Base-by-base conservation (phyloP, 2,329 filamentous ascomycete species). In the Penicillium aurantiogriseum region DNA sequence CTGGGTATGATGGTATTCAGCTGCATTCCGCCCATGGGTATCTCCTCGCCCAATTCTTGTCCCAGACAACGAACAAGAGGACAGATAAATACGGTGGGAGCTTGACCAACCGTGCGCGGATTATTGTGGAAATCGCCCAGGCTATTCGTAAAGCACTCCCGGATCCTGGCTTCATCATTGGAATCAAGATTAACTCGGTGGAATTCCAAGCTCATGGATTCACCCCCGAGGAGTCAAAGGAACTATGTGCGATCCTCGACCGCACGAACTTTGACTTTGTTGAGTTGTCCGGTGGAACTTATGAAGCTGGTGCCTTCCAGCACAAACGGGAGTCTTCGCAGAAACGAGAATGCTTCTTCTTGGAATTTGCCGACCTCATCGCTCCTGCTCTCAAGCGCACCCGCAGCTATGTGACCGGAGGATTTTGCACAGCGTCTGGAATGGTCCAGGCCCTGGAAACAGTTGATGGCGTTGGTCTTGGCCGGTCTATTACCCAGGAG, bases 391-490 rank as follows among this genome's bases (percentile, higher is more conserved):
- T 83, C 19, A 54, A 48, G 43, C 35, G 27, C 4, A 54, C 43
- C 2, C 43, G 43, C 43, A 54, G 33, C 0, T 87, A 84, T 63
- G 74, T 87, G 36, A 86, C 83, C 0, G 85, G 85, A 27, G 85
- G 84, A 1, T 74, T 87, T 60, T 77, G 81, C 54, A 81, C 80
- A 0, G 79, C 77, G 0, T 74, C 71, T n/a, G 85, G 80, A 4
- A 87, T 88, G 84, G 80, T 82, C 15, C 73, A 77, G 21, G 84
- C 83, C 0, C 74, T 88, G 3, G 65, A 81, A 4, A 77, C 77
- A 0, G 81, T 87, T 4, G 80, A 88, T 61, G 85, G 85, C 19
- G 75, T 88, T 9, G 85, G 85, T 0, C 73, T 88, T 21, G 86
- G 76, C 0, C 78, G 83, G 3, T 78, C 83, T 0, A 67, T 80